Evolutionary conservation across 371 early-diverging fungal species (phyloP).

Genomic region (Nosema muscidifuracis): DNA sequence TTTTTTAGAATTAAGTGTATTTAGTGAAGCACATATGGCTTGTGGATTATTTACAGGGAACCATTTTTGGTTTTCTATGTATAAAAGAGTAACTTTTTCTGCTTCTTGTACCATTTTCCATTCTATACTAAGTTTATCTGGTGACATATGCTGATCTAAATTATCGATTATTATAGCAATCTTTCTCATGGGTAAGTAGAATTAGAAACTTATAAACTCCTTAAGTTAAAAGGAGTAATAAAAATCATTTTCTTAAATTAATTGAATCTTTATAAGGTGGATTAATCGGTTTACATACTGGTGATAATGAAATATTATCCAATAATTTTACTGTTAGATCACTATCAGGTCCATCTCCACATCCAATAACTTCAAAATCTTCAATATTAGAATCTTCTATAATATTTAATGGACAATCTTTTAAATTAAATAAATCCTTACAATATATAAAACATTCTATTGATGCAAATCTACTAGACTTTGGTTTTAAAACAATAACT

Average conservation of each 20-base stretch:
- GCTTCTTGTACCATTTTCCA: not conserved
- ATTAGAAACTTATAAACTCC: not conserved
- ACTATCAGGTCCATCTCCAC: constrained; percentile 2
- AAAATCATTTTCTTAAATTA: too few relatives aligned
- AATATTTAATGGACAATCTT: too few relatives aligned
- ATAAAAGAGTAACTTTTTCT: not conserved
- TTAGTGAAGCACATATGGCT: not conserved
- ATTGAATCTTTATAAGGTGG: not conserved
- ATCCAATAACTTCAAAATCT: not conserved
- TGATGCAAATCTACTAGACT: constrained; percentile 79
- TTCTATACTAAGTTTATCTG: not conserved
- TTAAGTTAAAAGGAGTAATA: not conserved
- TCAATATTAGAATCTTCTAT: not conserved
- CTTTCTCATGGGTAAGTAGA: not conserved
- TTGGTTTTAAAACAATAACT: constrained; percentile 82
- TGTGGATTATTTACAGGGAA: not conserved
- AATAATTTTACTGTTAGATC: not conserved
- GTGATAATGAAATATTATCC: not conserved
- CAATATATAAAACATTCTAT: constrained; percentile 66
- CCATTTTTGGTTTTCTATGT: not conserved
- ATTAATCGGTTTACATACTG: not conserved
- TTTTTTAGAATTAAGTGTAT: not conserved
- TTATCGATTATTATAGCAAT: constrained; percentile 2
- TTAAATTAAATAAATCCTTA: not conserved
- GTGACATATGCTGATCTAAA: not conserved